These are phyloP conservation scores for Porphyridium purpureum DNA, from an alignment of 23 red algal genomes.

Conservation along the genomic window DNA sequence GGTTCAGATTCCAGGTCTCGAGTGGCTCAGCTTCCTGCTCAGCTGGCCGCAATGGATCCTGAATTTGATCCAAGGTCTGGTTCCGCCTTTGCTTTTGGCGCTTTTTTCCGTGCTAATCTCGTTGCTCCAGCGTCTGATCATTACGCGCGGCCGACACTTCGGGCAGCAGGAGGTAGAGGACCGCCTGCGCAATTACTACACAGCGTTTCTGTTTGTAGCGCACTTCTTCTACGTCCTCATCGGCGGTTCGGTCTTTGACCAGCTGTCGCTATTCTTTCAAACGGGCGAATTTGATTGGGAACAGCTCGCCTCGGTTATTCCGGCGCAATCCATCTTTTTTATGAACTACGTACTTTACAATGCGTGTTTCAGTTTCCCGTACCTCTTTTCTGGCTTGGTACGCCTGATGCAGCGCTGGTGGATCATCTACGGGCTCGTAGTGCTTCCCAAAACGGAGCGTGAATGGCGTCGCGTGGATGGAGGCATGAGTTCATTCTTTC, in stretches of 20 bases:
- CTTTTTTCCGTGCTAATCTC: slow-evolving; percentile 22
- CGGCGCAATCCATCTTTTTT: slow-evolving; percentile 30
- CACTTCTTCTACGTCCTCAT: slow-evolving; percentile 41
- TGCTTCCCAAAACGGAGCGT: slow-evolving; percentile 24
- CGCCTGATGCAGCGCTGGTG: slow-evolving; percentile 17
- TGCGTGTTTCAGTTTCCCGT: slow-evolving; percentile 13
- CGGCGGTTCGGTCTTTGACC: slow-evolving; percentile 24
- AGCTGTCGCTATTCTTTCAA: slow-evolving; percentile 8
- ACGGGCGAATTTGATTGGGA: background rate
- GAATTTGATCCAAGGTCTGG: slow-evolving; percentile 17
- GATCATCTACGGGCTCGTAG: slow-evolving; percentile 4
- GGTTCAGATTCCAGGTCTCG: no score
- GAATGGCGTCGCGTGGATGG: slow-evolving; percentile 13
- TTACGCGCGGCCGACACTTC: slow-evolving; percentile 23
- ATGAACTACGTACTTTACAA: slow-evolving; percentile 62
- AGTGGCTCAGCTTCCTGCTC: no score
- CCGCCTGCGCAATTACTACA: slow-evolving; percentile 25
- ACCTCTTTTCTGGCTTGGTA: slow-evolving; percentile 22
- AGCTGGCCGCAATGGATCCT: slow-evolving; percentile 6
- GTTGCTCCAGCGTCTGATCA: slow-evolving; percentile 17
- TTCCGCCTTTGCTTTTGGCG: slow-evolving; percentile 29
- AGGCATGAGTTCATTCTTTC: slow-evolving; percentile 25
- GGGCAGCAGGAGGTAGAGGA: slow-evolving; percentile 20
- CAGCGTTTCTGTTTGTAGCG: slow-evolving; percentile 38
- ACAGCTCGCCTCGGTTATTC: slow-evolving; percentile 15